phyloP scores from a whole-genome alignment of 176 grass and related monocot genomes.

The Lolium perenne region DNA sequence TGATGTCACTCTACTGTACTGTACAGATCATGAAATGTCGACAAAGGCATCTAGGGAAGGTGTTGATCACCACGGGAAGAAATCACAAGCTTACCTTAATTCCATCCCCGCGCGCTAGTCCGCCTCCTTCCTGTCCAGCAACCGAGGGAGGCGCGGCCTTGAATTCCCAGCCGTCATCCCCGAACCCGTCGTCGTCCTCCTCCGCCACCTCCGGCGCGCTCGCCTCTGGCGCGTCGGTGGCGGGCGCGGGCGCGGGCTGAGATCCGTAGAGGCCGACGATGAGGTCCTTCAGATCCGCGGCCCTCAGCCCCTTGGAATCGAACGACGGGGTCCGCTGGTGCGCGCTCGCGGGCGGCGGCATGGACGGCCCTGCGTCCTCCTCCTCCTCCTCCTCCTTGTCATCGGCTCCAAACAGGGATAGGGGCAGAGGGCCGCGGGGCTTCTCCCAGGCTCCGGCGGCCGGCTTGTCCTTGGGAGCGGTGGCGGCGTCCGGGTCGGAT shows the following conservation, averaged over 20 bases:
- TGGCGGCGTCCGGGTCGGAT: conserved; percentile 16
- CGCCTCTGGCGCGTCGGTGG: neutral
- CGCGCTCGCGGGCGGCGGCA: neutral
- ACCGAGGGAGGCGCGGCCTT: conserved; percentile 38
- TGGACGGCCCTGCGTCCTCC: conserved; percentile 23
- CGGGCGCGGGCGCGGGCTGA: neutral
- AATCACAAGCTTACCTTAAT: conserved; percentile 41
- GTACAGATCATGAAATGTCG: neutral
- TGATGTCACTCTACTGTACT: neutral
- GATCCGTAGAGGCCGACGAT: conserved; percentile 58
- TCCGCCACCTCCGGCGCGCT: neutral
- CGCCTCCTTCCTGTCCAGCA: neutral
- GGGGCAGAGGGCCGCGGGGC: conserved; percentile 53
- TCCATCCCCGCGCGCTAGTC: conserved; percentile 4
- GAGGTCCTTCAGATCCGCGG: conserved; percentile 58
- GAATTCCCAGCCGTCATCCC: conserved; percentile 63
- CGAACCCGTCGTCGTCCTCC: conserved; percentile 43
- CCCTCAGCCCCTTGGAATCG: neutral
- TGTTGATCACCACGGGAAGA: neutral
- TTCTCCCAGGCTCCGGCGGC: conserved; percentile 42
- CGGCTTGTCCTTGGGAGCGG: neutral
- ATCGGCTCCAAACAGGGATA: conserved; percentile 58
- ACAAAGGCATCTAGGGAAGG: neutral
- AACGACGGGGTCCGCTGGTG: neutral
- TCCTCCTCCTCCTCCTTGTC: neutral